These are phyloP conservation scores for Trypanosoma rangeli DNA, from an alignment of 208 protist genomes.

Conservation along the genomic window DNA sequence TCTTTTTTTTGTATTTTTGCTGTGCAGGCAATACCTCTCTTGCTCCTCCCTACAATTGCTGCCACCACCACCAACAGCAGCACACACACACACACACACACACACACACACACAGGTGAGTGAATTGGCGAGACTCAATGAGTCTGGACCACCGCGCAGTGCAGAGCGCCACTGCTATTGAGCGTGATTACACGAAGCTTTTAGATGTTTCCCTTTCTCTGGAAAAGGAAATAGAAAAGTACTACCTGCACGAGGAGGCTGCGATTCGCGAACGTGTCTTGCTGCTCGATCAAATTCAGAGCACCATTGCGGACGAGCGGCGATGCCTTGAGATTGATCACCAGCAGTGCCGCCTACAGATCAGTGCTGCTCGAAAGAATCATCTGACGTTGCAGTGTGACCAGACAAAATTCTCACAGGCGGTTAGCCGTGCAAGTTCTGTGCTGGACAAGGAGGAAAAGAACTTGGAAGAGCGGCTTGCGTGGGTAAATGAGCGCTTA, in stretches of 20 bases:
- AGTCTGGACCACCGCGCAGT: constrained; percentile 11
- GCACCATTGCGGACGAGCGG: constrained; percentile 79
- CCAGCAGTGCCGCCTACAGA: constrained; percentile 82
- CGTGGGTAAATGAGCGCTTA: constrained; percentile 37
- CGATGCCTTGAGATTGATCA: constrained; percentile 82
- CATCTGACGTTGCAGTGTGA: constrained; percentile 44
- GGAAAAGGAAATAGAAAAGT: constrained; percentile 75
- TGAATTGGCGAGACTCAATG: constrained; percentile 13
- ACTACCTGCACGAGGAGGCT: constrained; percentile 74
- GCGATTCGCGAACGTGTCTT: constrained; percentile 80
- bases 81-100: background rate
- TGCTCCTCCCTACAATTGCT: background rate
- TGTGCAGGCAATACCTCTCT: background rate
- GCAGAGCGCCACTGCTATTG: constrained; percentile 7
- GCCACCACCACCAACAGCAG: too few species aligned
- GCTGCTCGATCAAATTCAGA: constrained; percentile 77
- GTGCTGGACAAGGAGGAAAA: constrained; percentile 55
- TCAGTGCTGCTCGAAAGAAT: constrained; percentile 59
- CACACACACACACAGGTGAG: background rate
- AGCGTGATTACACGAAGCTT: constrained; percentile 39
- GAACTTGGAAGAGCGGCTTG: constrained; percentile 43
- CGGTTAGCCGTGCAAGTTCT: constrained; percentile 33
- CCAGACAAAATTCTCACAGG: constrained; percentile 43
- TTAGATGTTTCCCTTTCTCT: constrained; percentile 34
- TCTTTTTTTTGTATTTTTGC: background rate